A percentile compares a stretch with the other conserved stretches of the same genome.
phyloP scores from a whole-genome alignment of 1,284 basidiomycete species.

The Xerocomus amazonicus region DNA sequence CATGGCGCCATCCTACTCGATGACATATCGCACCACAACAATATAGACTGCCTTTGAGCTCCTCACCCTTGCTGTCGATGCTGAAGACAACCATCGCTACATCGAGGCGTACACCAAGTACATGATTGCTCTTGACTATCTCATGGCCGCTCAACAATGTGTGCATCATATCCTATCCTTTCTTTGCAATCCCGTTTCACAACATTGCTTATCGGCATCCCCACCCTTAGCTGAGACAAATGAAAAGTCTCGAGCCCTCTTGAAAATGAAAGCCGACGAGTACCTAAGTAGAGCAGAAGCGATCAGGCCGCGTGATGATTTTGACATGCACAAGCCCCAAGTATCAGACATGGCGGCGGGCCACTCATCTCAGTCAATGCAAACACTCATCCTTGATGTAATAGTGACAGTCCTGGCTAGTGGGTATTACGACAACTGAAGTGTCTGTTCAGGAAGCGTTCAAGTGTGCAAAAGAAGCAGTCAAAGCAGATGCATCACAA shows the following conservation, averaged over 20 bases:
- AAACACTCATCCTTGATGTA: constrained; percentile 21
- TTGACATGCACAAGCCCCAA: background rate
- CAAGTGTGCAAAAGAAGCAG: constrained; percentile 88
- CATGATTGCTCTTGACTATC: constrained; percentile 94
- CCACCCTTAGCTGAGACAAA: constrained; percentile 12
- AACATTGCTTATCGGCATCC: background rate
- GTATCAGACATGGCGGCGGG: background rate
- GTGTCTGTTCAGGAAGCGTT: constrained; percentile 71
- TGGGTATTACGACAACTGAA: background rate
- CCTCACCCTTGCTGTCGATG: constrained; percentile 33
- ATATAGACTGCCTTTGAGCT: constrained; percentile 19
- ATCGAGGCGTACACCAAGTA: constrained; percentile 92
- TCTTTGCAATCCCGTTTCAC: background rate
- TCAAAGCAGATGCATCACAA: constrained; percentile 89
- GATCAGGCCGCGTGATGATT: constrained; percentile 72
- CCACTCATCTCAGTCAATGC: constrained; percentile 4
- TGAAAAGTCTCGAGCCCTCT: constrained; percentile 76
- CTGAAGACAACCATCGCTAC: constrained; percentile 89
- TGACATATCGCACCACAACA: background rate
- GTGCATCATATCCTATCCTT: constrained; percentile 12
- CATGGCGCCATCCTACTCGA: too few species aligned
- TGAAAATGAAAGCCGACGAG: constrained; percentile 85
- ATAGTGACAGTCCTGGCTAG: constrained; percentile 1
- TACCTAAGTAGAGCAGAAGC: constrained; percentile 91
- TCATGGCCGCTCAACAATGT: constrained; percentile 81